Evolutionary conservation across 768 basidiomycete species (phyloP), one percentile per base, ranked within the genome.

Genomic region (Serendipita vermifera): DNA sequence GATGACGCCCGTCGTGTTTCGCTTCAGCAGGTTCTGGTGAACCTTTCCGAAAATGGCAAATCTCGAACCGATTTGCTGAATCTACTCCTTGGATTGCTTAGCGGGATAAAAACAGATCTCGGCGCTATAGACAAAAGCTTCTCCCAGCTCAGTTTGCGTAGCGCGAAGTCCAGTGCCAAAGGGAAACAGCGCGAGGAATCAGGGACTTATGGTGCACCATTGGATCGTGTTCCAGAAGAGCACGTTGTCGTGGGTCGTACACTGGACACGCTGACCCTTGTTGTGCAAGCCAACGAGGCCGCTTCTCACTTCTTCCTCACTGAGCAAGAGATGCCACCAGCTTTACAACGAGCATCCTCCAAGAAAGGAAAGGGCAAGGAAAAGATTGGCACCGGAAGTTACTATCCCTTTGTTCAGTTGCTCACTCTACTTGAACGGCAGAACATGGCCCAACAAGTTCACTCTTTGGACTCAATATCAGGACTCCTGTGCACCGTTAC

Each of bases 301-400:
- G 87, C 88, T 1, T 85, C 92, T 0, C 69, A 89, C 15, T 98
- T 93, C 77, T 98, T 99, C 80, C 75, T 99, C 58, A 87, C 83
- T 1, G 96, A 99, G 68, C 91, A 97, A 61, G 96, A 99, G 61
- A 73, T 91, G 32, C 83, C 86, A 4, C 76, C 75, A n/a, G 84
- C 85, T 40, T 75, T 93, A 14, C 80, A 81, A 60, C 79, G 81
- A 61, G 68, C 74, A 11, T 69, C 75, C 5, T 78, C 78, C 17
- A 88, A 85, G 69, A 96, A 96, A 68, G 92, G 91, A 6, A 97
- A 96, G 69, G 93, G 90, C 20, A 97, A 96, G 68, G 93, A 97
- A 66, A 90, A 86, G 64, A 84, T 83, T 62, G 71, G 72, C 2
- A 74, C 85, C 0, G 85, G 87, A 63, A 83, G 83, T 0, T 85